Evolutionary conservation across 805 yeast genomes (phyloP).

Genomic region (Starmerella asiatica): DNA sequence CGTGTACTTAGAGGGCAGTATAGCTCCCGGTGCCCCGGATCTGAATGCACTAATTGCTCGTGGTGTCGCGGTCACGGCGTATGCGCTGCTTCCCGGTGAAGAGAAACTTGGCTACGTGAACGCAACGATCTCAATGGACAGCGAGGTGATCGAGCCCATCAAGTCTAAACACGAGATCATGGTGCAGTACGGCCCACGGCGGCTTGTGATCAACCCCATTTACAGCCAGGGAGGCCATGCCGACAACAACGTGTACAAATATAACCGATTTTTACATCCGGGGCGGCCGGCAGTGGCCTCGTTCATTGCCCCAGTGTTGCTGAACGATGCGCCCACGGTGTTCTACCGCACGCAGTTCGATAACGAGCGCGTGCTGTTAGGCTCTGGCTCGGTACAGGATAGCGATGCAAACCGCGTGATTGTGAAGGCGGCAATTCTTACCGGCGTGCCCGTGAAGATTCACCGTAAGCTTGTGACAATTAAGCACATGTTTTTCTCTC

Average conservation of each 20-base stretch:
- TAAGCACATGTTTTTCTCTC: conserved; percentile 92
- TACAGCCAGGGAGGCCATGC: conserved; percentile 62
- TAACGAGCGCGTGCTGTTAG: conserved; percentile 43
- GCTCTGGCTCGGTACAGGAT: conserved; percentile 80
- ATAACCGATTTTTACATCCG: conserved; percentile 68
- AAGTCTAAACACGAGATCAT: conserved; percentile 68
- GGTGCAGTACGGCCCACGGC: conserved; percentile 87
- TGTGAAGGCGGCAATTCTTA: conserved; percentile 76
- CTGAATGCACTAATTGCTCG: conserved; percentile 32
- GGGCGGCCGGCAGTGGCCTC: conserved; percentile 69
- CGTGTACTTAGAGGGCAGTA: conserved; percentile 33
- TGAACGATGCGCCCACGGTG: conserved; percentile 44
- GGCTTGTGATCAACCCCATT: conserved; percentile 68
- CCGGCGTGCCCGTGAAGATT: conserved; percentile 91
- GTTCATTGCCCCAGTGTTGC: conserved; percentile 72
- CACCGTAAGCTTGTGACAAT: conserved; percentile 85
- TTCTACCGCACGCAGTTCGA: conserved; percentile 22
- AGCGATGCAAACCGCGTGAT: conserved; percentile 72
- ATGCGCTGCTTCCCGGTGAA: conserved; percentile 70
- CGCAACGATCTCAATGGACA: conserved; percentile 75
- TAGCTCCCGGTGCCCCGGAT: not conserved
- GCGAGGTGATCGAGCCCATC: conserved; percentile 73
- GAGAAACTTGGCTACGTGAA: conserved; percentile 74
- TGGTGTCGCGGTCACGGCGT: conserved; percentile 33
- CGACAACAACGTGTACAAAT: conserved; percentile 76